Evolutionary conservation across 2,329 filamentous ascomycete species (phyloP), one percentile per base, ranked within the genome.

Genomic region (Fusarium redolens): DNA sequence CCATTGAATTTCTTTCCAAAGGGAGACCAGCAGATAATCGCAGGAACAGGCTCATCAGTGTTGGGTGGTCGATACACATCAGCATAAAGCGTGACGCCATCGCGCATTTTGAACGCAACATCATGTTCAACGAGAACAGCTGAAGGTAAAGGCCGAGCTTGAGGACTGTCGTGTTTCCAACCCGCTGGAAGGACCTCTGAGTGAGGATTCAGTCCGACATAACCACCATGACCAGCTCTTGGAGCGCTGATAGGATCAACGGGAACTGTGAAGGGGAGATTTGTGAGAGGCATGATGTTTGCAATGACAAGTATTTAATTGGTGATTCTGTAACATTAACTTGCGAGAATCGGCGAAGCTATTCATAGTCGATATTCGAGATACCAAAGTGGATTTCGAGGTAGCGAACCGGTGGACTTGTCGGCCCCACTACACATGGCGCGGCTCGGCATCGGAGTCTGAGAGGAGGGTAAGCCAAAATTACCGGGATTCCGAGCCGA

Each of bases 1-100:
- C 65, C 65, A 3, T 68, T 68, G 25, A 68, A 68, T 18, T 68
- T 68, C 13, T 68, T 68, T 8, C 65, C 65, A 2, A 68, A 68
- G 14, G 65, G 65, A 0, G 65, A 68, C 65, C 65, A 68, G 35
- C 65, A 68, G 2, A 68, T 38, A 5, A 68, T 61, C 0, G 63
- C 63, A 9, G 65, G 65, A 9, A 68, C 25, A 12, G 54, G 12
- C 15, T 61, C 65, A 43, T 68, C 14, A 4, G 35, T 68, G 1
- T 61, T 30, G 0, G 65, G 65, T 18, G 65, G 65, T 1, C 65
- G 65, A 4, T 61, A 68, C 1, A 68, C 25, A 28, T 68, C 65
- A 18, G 63, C 65, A 9, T 68, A 68, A 1, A 68, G n/a, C 3
- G 47, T 61, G 1, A 61, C 18, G 0, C 54, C 65, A 22, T 68